A percentile compares a stretch with the other conserved stretches of the same genome.
phyloP scores from a whole-genome alignment of 768 basidiomycete species.

The Suillus paluster region DNA sequence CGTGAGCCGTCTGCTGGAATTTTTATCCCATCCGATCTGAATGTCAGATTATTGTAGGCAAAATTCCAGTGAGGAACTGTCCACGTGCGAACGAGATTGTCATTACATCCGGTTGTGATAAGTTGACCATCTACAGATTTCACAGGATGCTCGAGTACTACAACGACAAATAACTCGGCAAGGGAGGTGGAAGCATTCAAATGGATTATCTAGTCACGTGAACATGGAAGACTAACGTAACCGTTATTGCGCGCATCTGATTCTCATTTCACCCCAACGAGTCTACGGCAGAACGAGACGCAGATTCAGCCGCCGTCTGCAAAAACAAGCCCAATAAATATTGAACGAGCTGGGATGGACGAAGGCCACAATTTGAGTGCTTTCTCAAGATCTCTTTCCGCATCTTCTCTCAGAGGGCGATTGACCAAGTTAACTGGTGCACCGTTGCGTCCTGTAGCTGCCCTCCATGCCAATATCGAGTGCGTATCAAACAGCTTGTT shows the following conservation, averaged over 20 bases:
- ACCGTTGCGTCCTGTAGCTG: slow-evolving; percentile 63
- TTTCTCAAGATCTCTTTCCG: slow-evolving; percentile 58
- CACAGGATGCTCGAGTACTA: too few relatives aligned
- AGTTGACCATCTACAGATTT: too few relatives aligned
- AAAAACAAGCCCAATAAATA: slow-evolving; percentile 4
- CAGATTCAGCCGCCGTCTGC: slow-evolving; percentile 4
- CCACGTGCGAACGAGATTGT: too few relatives aligned
- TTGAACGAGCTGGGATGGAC: slow-evolving; percentile 32
- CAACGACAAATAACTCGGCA: too few relatives aligned
- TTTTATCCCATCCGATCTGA: background rate
- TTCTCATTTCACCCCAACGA: too few relatives aligned
- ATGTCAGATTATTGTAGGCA: too few relatives aligned
- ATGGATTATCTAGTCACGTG: background rate
- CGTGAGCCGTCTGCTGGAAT: background rate
- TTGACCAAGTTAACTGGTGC: slow-evolving; percentile 65
- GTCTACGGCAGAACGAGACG: background rate
- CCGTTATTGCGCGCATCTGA: background rate
- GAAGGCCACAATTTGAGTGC: slow-evolving; percentile 34
- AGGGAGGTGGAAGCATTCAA: too few relatives aligned
- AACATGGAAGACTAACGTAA: background rate
- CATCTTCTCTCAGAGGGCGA: slow-evolving; percentile 62
- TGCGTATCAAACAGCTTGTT: slow-evolving; percentile 40
- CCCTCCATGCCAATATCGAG: slow-evolving; percentile 77
- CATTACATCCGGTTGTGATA: too few relatives aligned
- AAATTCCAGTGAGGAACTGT: too few relatives aligned